Percentiles rank a stretch among this genome's conserved stretches.
phyloP scores from a whole-genome alignment of 108 stramenopile genomes.

The Cyclotella cryptica region DNA sequence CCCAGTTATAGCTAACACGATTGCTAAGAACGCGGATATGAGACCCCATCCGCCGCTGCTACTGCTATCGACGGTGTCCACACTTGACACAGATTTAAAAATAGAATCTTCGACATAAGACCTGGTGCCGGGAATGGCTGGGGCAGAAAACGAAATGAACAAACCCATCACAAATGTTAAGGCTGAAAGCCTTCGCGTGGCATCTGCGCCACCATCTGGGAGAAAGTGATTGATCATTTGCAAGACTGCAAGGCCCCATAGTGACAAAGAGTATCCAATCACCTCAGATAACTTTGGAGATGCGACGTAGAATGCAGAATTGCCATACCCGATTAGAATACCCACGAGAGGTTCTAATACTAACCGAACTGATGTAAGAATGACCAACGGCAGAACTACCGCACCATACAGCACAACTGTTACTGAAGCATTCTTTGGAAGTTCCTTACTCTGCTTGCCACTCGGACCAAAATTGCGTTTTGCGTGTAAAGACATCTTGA shows the following conservation, averaged over 20 bases:
- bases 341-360: constrained; percentile 69
- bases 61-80: constrained; percentile 27
- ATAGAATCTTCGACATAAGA: constrained; percentile 29
- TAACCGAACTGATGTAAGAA: constrained; percentile 58
- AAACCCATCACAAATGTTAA: constrained; percentile 68
- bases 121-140: constrained; percentile 60
- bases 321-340: constrained; percentile 56
- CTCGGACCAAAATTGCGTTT: constrained; percentile 46
- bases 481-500: constrained; percentile 47
- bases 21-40: constrained; percentile 70
- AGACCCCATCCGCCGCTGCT: constrained; percentile 80
- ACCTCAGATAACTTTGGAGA: constrained; percentile 70
- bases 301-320: constrained; percentile 55
- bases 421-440: constrained; percentile 42
- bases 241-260: constrained; percentile 80
- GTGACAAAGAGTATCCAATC: constrained; percentile 61
- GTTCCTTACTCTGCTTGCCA: constrained; percentile 37
- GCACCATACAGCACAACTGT: constrained; percentile 58
- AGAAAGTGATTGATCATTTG: constrained; percentile 77
- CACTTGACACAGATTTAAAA: constrained; percentile 44
- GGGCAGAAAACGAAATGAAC: constrained; percentile 70
- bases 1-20: constrained; percentile 78
- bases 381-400: constrained; percentile 60
- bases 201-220: constrained; percentile 81
- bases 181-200: constrained; percentile 70